Percentiles rank a stretch among this genome's conserved stretches.
phyloP scores from a whole-genome alignment of 495 filamentous ascomycete genomes.

The Penicillium canariense region DNA sequence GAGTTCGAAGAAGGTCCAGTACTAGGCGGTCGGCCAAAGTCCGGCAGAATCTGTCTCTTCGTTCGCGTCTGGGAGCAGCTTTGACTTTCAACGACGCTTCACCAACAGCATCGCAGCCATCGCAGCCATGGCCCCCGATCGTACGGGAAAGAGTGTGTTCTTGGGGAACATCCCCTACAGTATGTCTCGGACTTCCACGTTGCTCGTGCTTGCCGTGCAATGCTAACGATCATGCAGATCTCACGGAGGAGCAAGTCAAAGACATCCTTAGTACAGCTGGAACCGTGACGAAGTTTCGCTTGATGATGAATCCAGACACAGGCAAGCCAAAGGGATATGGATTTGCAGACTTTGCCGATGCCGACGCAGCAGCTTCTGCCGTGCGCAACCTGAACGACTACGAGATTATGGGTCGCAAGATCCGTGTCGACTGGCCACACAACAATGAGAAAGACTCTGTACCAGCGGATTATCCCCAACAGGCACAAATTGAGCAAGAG shows the following conservation, averaged over 20 bases:
- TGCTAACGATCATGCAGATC: conserved; percentile 51
- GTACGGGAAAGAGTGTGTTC: conserved; percentile 66
- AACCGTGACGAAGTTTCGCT: conserved; percentile 84
- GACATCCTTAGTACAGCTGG: conserved; percentile 87
- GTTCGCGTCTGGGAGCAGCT: conserved; percentile 8
- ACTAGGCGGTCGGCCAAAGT: conserved; percentile 23
- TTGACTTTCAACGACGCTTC: conserved; percentile 5
- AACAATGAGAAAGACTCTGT: conserved; percentile 78
- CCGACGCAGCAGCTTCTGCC: conserved; percentile 87
- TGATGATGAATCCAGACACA: conserved; percentile 95
- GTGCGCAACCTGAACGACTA: conserved; percentile 95
- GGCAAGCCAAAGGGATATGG: conserved; percentile 95
- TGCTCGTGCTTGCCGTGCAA: neutral
- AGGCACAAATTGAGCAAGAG: conserved; percentile 29
- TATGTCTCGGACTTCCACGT: conserved; percentile 14
- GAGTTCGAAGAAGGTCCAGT: conserved; percentile 26
- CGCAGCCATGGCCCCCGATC: conserved; percentile 54
- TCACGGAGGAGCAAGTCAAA: conserved; percentile 91
- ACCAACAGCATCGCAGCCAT: conserved; percentile 6
- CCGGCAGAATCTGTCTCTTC: conserved; percentile 26
- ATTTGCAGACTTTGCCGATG: conserved; percentile 89
- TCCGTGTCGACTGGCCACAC: conserved; percentile 93
- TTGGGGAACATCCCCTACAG: conserved; percentile 80
- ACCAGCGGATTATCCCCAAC: conserved; percentile 48
- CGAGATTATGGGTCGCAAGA: conserved; percentile 92